phyloP scores from a whole-genome alignment of 148 eudicot genomes.

The Heliamphora exappendiculata region DNA sequence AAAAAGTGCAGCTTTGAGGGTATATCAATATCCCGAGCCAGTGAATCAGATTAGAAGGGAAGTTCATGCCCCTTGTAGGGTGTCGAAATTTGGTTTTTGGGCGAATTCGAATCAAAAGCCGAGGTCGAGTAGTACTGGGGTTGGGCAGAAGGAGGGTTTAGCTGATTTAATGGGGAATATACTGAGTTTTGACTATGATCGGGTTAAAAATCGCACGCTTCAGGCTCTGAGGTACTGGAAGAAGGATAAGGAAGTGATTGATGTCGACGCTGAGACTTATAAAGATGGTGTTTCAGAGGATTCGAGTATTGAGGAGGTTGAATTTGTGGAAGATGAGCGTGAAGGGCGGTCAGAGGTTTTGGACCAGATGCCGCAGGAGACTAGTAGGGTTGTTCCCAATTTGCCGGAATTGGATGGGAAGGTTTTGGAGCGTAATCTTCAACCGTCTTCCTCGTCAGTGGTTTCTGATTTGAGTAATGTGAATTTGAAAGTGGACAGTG shows the following conservation, averaged over 20 bases:
- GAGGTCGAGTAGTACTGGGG: background rate
- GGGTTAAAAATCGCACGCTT: constrained; percentile 17
- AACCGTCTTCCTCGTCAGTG: constrained; percentile 26
- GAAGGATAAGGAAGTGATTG: constrained; percentile 33
- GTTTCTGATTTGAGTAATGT: constrained; percentile 23
- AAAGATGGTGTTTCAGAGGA: constrained; percentile 29
- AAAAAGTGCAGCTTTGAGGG: constrained; percentile 27
- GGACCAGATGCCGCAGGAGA: constrained; percentile 17
- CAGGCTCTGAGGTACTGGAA: constrained; percentile 12
- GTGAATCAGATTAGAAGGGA: constrained; percentile 27
- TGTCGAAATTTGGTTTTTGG: constrained; percentile 17
- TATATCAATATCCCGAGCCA: constrained; percentile 46
- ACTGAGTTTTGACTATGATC: background rate
- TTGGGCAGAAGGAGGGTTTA: background rate
- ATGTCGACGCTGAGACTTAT: constrained; percentile 10
- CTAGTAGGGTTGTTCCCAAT: constrained; percentile 11
- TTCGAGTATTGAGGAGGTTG: constrained; percentile 39
- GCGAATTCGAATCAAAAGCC: constrained; percentile 16
- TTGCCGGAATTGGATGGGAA: constrained; percentile 18
- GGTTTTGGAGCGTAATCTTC: constrained; percentile 18
- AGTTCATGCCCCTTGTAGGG: constrained; percentile 65
- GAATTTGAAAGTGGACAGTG: constrained; percentile 21
- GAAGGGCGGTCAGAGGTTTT: constrained; percentile 23
- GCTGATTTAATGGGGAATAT: constrained; percentile 32
- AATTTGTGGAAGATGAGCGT: constrained; percentile 25